phyloP scores from a whole-genome alignment of 768 basidiomycete species.

The Panus rudis region DNA sequence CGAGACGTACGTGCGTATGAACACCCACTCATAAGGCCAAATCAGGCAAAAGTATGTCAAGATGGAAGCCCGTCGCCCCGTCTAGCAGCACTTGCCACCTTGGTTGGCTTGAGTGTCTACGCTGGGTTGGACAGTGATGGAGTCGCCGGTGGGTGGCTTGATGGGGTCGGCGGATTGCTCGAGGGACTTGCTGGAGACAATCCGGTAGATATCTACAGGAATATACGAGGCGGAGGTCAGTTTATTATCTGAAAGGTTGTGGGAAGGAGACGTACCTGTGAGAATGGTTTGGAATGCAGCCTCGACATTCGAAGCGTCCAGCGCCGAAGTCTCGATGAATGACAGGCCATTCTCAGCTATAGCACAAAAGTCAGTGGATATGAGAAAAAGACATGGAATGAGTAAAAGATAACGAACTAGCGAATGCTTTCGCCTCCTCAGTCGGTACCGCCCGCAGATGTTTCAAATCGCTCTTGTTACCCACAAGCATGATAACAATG shows the following conservation, averaged over 20 bases:
- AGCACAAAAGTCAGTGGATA: background rate
- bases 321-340: constrained; percentile 98
- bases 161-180: constrained; percentile 75
- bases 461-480: constrained; percentile 99
- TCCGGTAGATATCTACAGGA: constrained; percentile 85
- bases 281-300: constrained; percentile 95
- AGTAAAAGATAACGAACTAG: constrained; percentile 47
- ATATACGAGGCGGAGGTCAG: background rate
- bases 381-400: background rate
- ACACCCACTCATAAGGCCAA: too few relatives aligned
- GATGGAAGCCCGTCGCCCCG: too few relatives aligned
- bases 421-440: constrained; percentile 91
- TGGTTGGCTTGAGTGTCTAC: constrained; percentile 53
- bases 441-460: constrained; percentile 94
- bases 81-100: constrained; percentile 59
- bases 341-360: constrained; percentile 85
- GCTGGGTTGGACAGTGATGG: constrained; percentile 78
- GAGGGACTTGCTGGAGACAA: constrained; percentile 92
- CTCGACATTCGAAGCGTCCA: constrained; percentile 99
- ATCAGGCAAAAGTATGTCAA: too few relatives aligned
- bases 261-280: constrained; percentile 49
- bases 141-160: constrained; percentile 75
- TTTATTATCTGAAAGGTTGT: constrained; percentile 1
- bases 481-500: constrained; percentile 94
- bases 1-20: too few relatives aligned